Base-by-base conservation (phyloP, 306 rosid genomes). In the Citrullus amarus region DNA sequence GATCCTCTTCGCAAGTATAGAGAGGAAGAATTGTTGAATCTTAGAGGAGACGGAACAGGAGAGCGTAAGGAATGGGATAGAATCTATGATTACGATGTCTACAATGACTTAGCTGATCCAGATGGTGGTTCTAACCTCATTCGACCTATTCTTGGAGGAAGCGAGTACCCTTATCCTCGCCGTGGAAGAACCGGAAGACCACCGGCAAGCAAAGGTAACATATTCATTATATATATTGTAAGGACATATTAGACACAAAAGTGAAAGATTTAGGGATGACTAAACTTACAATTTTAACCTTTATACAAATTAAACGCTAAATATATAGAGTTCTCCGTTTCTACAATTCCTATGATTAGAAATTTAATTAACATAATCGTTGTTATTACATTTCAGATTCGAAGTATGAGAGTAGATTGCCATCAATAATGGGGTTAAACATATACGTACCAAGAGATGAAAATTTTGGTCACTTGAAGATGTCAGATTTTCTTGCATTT, bases 381-480 rank as follows among this genome's bases (percentile, higher is more conserved):
- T 43, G 46, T 10, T 14, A 55, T 18, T 2, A 7, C 18, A 6
- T 57, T 57, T 17, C 88, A 92, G 97, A 88, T 89, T 86, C 83
- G 2, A 82, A 79, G 3, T 51, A 3, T 56, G 97, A 94, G 89
- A 87, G 86, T 30, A 85, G 91, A 79, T 71, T 92, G 85, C 13
- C 43, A 25, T 5, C 9, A 68, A 28, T 69, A 82, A 61, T 15
- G 88, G 89, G 94, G 83, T 80, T 94, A 53, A 85, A 83, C 78
- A 84, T 92, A 73, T 92, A 92, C 81, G 98, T 92, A 51, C 98
- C 97, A 11, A 89, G 92, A 77, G 97, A 92, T 65, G 98, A 94
- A 74, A 87, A 86, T 71, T 92, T 94, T 78, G 91, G 93, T 11
- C 93, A 90, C 83, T 76, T 92, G 83, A 94, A 94, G 83, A 62